Conservation (phyloP, 345 rosid species). For the Gossypium turneri region DNA sequence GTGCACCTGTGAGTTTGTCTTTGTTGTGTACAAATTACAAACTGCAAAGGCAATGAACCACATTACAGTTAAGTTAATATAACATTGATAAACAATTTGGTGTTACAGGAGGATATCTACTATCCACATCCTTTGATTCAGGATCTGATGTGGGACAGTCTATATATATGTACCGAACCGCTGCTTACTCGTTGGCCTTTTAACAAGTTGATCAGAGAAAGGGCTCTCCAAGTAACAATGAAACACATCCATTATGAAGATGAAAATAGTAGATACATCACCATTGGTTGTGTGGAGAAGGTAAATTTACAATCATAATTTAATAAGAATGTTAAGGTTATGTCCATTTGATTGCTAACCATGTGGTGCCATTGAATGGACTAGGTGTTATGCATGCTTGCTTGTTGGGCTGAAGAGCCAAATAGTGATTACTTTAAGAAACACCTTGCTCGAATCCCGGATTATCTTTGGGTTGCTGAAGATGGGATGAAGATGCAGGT, state of each 20-base stretch:
- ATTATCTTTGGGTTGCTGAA: slow-evolving; percentile 87
- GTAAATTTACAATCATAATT: slow-evolving; percentile 19
- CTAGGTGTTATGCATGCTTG: slow-evolving; percentile 57
- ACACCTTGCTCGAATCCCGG: slow-evolving; percentile 70
- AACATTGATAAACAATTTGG: not conserved
- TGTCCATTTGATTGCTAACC: not conserved
- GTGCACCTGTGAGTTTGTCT: slow-evolving; percentile 39
- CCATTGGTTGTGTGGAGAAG: slow-evolving; percentile 63
- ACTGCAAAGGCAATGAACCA: not conserved
- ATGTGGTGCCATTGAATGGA: not conserved
- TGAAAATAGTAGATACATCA: slow-evolving; percentile 59
- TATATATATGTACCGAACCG: slow-evolving; percentile 48
- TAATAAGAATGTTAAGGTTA: not conserved
- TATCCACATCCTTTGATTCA: slow-evolving; percentile 57
- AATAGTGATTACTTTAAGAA: slow-evolving; percentile 59
- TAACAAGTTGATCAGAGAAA: slow-evolving; percentile 44
- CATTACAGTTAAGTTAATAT: not conserved
- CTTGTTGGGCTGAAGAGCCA: slow-evolving; percentile 85
- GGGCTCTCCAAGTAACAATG: slow-evolving; percentile 47
- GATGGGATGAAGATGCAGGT: slow-evolving; percentile 96
- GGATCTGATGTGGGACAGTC: slow-evolving; percentile 54
- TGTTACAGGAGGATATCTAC: slow-evolving; percentile 50
- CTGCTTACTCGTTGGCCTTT: slow-evolving; percentile 53
- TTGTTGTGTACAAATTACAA: not conserved
- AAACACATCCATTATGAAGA: slow-evolving; percentile 67